Evolutionary conservation across 140 eudicot species (phyloP).

Genomic region (Anethum foeniculum): DNA sequence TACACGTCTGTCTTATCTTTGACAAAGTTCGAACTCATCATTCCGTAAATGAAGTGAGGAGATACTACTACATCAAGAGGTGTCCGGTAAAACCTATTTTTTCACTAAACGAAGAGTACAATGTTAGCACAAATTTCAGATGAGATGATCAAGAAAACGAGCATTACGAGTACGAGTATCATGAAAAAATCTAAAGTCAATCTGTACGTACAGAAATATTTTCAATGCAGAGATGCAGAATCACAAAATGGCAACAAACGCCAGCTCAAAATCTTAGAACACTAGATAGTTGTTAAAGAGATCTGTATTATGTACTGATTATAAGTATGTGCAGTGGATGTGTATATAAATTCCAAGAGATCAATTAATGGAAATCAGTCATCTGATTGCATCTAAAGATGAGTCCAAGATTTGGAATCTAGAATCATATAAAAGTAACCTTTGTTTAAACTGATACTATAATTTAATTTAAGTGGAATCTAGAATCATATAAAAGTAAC

Average conservation of each 20-base stretch:
- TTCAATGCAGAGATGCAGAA: neutral
- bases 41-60: too few species aligned
- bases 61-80: too few species aligned
- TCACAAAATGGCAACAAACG: neutral
- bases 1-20: too few species aligned
- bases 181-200: too few species aligned
- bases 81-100: too few species aligned
- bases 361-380: neutral
- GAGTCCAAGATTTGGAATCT: constrained; percentile 1
- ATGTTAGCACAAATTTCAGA: too few species aligned
- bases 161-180: too few species aligned
- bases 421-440: neutral
- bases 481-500: neutral
- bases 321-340: neutral
- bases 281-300: neutral
- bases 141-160: too few species aligned
- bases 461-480: neutral
- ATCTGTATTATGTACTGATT: neutral
- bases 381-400: neutral
- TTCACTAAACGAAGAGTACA: too few species aligned
- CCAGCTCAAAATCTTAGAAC: neutral
- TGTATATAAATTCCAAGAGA: neutral
- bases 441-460: neutral
- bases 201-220: too few species aligned
- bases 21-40: too few species aligned